Percentiles rank a stretch among this genome's conserved stretches.
phyloP scores from a whole-genome alignment of 2,329 filamentous ascomycete genomes.

The Cryphonectria nitschkei region DNA sequence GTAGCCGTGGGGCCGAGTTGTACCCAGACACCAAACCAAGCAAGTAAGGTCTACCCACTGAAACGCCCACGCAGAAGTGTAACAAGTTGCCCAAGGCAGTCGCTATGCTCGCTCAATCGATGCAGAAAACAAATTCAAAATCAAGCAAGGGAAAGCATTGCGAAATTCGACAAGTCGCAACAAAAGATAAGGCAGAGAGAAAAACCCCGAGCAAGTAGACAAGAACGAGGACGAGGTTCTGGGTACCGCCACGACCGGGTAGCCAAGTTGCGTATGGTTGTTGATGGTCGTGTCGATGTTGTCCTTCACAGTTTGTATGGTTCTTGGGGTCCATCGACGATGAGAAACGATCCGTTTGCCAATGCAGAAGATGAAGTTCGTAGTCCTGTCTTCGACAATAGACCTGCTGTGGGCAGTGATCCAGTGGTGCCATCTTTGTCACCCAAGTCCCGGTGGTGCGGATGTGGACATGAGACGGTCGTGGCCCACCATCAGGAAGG shows the following conservation, averaged over 20 bases:
- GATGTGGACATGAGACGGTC: constrained; percentile 46
- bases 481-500: constrained; percentile 52
- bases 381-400: constrained; percentile 26
- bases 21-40: constrained; percentile 24
- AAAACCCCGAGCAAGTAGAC: background rate
- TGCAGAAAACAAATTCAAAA: constrained; percentile 16
- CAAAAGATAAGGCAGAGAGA: constrained; percentile 17
- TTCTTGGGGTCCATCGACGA: constrained; percentile 6
- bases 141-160: constrained; percentile 12
- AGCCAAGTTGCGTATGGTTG: constrained; percentile 11
- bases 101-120: constrained; percentile 28
- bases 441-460: constrained; percentile 37
- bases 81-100: constrained; percentile 13
- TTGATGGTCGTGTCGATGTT: constrained; percentile 8
- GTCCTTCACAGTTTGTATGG: constrained; percentile 1
- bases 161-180: constrained; percentile 5
- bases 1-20: constrained; percentile 27
- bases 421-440: background rate
- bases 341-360: background rate
- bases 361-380: constrained; percentile 10
- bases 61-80: constrained; percentile 21
- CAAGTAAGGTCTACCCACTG: constrained; percentile 19
- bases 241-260: constrained; percentile 8
- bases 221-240: constrained; percentile 16
- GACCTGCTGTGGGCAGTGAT: constrained; percentile 21